Evolutionary conservation across 1,284 basidiomycete species (phyloP).

Genomic region (Sparassis latifolia): DNA sequence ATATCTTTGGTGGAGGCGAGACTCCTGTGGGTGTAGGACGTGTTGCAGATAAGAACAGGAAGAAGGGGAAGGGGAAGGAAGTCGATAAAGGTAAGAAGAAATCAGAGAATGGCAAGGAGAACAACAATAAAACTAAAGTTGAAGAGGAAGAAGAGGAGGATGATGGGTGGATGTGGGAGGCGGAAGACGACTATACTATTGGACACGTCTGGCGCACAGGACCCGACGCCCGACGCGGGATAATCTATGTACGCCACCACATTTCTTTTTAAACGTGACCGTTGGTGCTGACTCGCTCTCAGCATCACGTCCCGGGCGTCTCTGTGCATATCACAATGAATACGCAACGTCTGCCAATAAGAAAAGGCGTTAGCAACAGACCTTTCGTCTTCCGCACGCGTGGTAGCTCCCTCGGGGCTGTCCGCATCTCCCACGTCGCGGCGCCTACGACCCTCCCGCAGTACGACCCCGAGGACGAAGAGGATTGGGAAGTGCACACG

Average conservation of each 20-base stretch:
- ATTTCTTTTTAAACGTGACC: not conserved
- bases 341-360: conserved; percentile 36
- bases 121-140: not conserved
- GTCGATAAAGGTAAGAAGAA: too few species aligned
- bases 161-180: conserved; percentile 50
- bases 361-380: conserved; percentile 50
- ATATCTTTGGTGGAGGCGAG: conserved; percentile 31
- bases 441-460: conserved; percentile 7
- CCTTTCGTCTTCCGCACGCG: conserved; percentile 53
- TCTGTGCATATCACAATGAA: conserved; percentile 59
- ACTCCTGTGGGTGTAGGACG: not conserved
- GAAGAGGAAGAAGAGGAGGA: conserved; percentile 28
- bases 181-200: conserved; percentile 57
- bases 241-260: conserved; percentile 49
- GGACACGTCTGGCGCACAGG: conserved; percentile 50
- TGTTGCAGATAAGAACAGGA: not conserved
- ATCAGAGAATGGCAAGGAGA: not conserved
- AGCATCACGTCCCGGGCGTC: conserved; percentile 49
- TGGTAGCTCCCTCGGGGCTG: conserved; percentile 26
- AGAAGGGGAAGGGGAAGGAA: not conserved
- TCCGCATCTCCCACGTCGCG: conserved; percentile 20
- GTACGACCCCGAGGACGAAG: conserved; percentile 6
- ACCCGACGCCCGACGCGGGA: conserved; percentile 38
- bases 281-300: not conserved
- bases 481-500: conserved; percentile 11